Conservation (phyloP, 2,329 filamentous ascomycete species). For the Botryotinia convoluta region DNA sequence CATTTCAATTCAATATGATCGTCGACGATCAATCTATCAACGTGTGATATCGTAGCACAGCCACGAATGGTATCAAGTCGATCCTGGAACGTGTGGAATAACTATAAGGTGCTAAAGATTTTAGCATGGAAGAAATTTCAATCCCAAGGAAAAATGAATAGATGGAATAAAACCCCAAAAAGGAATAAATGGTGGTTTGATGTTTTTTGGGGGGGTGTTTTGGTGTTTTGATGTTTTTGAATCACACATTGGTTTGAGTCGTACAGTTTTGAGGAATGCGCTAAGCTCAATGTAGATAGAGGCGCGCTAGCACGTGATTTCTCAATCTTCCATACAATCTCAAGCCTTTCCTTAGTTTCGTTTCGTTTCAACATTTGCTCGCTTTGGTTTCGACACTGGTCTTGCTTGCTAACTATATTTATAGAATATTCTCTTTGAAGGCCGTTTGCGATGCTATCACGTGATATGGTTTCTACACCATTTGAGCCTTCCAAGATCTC, state of each 20-base stretch:
- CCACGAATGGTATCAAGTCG: neutral
- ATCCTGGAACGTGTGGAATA: neutral
- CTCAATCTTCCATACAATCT: neutral
- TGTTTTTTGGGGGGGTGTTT: neutral
- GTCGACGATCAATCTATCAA: slow-evolving; percentile 1
- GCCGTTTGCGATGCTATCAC: neutral
- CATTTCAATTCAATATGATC: neutral
- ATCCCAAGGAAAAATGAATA: neutral
- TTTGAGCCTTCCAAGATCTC: neutral
- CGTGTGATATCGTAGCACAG: neutral
- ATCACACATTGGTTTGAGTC: neutral
- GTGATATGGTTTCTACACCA: neutral
- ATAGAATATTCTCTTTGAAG: neutral
- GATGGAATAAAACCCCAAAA: neutral
- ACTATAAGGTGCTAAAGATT: neutral
- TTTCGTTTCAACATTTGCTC: neutral
- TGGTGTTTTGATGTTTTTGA: slow-evolving; percentile 3
- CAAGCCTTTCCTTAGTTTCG: neutral
- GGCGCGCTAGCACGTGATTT: neutral
- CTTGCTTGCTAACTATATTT: neutral
- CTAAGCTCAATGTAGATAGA: neutral
- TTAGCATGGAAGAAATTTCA: neutral
- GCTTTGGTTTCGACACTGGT: neutral
- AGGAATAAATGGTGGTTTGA: neutral
- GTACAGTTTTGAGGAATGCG: neutral